Evolutionary conservation across 2,329 filamentous ascomycete genomes (phyloP).

Genomic region (Colletotrichum sp.): DNA sequence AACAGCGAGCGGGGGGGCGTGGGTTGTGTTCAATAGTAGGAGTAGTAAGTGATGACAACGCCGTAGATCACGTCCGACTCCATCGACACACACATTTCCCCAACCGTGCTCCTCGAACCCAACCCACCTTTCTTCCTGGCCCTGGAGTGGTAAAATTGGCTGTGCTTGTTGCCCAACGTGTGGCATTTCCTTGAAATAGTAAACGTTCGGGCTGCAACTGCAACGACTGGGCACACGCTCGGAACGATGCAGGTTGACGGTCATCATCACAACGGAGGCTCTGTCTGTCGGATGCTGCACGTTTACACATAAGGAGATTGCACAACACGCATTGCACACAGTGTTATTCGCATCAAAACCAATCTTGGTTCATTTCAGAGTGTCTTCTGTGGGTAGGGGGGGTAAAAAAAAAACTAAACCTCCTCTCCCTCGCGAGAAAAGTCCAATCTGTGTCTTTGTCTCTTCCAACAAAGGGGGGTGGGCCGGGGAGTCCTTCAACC

Average conservation of each 20-base stretch:
- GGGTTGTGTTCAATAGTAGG: background rate
- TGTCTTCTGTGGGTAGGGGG: background rate
- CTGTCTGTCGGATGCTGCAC: background rate
- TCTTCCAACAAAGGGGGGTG: background rate
- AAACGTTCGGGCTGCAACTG: background rate
- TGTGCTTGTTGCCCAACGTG: background rate
- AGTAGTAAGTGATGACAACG: background rate
- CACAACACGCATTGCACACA: background rate
- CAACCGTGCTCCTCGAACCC: background rate
- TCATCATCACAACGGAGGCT: background rate
- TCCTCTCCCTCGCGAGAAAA: slow-evolving; percentile 6
- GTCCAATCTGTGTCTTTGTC: slow-evolving; percentile 17
- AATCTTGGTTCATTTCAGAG: background rate
- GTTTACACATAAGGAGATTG: background rate
- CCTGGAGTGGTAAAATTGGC: background rate
- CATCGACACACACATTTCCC: background rate
- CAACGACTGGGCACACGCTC: background rate
- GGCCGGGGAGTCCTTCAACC: background rate
- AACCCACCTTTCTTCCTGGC: background rate
- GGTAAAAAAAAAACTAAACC: background rate
- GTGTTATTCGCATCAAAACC: background rate
- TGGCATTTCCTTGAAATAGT: background rate
- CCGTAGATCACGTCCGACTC: background rate
- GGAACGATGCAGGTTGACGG: background rate
- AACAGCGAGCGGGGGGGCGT: background rate